Evolutionary conservation across 495 filamentous ascomycete species (phyloP).

Genomic region (Pseudevernia furfuracea): DNA sequence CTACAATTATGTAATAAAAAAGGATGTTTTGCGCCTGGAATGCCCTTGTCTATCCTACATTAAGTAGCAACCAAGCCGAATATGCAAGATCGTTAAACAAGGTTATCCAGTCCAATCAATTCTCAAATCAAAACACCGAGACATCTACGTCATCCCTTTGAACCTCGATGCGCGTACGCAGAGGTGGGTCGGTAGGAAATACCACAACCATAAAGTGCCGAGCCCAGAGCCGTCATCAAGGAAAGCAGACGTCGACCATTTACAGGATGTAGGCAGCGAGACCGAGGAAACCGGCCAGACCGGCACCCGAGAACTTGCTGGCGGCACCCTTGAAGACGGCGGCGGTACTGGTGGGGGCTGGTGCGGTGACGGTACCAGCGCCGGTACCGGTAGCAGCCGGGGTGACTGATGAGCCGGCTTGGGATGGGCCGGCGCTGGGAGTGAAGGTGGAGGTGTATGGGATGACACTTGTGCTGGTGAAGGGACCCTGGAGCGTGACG

Average conservation of each 20-base stretch:
- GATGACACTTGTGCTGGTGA: constrained; percentile 14
- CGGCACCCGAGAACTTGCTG: constrained; percentile 30
- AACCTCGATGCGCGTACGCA: not conserved
- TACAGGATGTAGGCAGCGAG: constrained; percentile 37
- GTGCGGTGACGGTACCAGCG: constrained; percentile 2
- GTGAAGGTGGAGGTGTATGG: constrained; percentile 18
- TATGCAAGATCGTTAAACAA: not conserved
- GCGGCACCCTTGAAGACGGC: constrained; percentile 26
- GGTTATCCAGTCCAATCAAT: not conserved
- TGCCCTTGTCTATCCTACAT: constrained; percentile 3
- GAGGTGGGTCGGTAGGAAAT: not conserved
- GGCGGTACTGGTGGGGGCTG: constrained; percentile 19
- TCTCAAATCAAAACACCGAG: not conserved
- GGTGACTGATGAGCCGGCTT: not conserved
- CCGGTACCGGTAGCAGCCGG: constrained; percentile 3
- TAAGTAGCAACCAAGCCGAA: not conserved
- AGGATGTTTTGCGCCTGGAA: not conserved
- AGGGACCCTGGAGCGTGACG: constrained; percentile 21
- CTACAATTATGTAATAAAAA: not conserved
- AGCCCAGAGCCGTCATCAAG: not conserved
- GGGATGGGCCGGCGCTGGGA: not conserved
- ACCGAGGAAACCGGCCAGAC: constrained; percentile 32
- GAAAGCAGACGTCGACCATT: constrained; percentile 1
- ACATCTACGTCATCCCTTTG: constrained; percentile 1
- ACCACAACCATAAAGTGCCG: not conserved